Conservation (phyloP, 371 early-diverging fungal species). For the Nosema muscidifuracis region DNA sequence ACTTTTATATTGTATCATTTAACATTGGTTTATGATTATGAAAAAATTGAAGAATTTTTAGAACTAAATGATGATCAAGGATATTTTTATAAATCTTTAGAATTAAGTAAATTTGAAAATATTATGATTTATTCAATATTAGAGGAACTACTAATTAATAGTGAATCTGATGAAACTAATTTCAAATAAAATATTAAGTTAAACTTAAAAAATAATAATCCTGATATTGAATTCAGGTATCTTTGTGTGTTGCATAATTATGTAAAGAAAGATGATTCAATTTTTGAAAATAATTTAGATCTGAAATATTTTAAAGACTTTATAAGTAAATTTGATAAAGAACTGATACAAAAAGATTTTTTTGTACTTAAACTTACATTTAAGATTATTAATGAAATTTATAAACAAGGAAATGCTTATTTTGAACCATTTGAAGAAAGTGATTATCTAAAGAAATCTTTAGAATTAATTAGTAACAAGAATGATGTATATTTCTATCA, state of each 20-base stretch:
- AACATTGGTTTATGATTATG: too few relatives aligned
- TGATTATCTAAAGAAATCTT: background rate
- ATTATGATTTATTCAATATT: too few relatives aligned
- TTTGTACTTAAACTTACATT: background rate
- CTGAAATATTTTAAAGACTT: background rate
- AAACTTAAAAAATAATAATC: too few relatives aligned
- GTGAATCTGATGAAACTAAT: too few relatives aligned
- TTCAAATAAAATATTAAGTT: too few relatives aligned
- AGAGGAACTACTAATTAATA: too few relatives aligned
- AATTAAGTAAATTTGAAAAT: too few relatives aligned
- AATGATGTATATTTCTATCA: background rate
- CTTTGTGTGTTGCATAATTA: background rate
- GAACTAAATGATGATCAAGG: too few relatives aligned
- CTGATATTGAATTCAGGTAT: background rate
- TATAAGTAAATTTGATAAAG: background rate
- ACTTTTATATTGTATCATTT: too few relatives aligned
- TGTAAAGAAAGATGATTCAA: background rate
- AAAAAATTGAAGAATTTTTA: too few relatives aligned
- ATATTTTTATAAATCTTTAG: too few relatives aligned
- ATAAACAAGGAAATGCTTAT: background rate
- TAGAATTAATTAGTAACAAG: background rate
- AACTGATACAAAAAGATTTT: background rate
- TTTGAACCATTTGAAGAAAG: constrained; percentile 18
- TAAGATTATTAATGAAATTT: constrained; percentile 3
- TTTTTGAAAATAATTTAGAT: background rate